Evolutionary conservation across 148 eudicot genomes (phyloP), one percentile per base, ranked within the genome.

Genomic region (Camellia lanceoleosa): DNA sequence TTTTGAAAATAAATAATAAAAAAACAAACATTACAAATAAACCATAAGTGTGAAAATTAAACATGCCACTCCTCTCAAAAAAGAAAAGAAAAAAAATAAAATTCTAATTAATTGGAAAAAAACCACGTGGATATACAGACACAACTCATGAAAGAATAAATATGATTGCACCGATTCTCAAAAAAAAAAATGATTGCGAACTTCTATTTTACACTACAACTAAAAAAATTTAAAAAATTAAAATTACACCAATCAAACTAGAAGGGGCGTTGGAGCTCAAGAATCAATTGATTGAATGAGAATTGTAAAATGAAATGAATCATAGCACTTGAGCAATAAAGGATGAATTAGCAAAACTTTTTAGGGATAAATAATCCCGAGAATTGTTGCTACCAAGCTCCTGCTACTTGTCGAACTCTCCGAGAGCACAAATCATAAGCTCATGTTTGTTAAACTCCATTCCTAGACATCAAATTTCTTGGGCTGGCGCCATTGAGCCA

Each of bases 401-500:
- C 77, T 77, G 70, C 54, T 82, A 58, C 67, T 87, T 65, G 42
- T 74, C 76, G 38, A 8, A 41, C 71, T n/a, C 60, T 51, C 4
- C 43, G 47, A 55, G 71, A 54, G 11, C 14, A 30, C 13, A 62
- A 46, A 20, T 75, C 75, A 76, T 47, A 63, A 54, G 80, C 73
- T 54, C 51, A 66, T 68, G 58, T 20, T 19, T 66, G 9, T 61
- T 20, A 58, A 49, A 58, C 61, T 80, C 12, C 62, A 76, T 54
- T 76, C 68, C 91, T 93, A 91, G 76, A 87, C 69, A 65, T 96
- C 97, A 71, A 81, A 93, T 76, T 96, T 96, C 86, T 92, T 96
- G 16, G 99, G 99, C 55, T 92, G 94, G 63, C 92, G 80, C 99
- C 99, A 93, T 4, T 87, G 97, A 68, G 86, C 88, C 75, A 93